phyloP scores from a whole-genome alignment of 305 asterid species.

The Fraxinus albicans region DNA sequence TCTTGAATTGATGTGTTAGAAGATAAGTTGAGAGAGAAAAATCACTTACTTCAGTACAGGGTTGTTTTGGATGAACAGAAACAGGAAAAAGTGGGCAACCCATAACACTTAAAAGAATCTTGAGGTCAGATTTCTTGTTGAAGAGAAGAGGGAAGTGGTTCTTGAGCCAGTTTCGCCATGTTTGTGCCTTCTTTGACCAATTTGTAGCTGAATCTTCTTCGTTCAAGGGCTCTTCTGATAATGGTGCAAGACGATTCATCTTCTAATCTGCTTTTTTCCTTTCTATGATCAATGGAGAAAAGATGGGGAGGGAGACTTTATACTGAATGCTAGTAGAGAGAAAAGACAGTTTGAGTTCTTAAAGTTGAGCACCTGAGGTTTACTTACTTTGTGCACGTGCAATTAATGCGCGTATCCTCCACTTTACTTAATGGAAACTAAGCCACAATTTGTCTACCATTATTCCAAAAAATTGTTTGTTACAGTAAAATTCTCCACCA shows the following conservation, averaged over 20 bases:
- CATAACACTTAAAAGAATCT: constrained; percentile 64
- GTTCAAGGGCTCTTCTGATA: constrained; percentile 65
- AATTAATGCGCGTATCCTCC: constrained; percentile 21
- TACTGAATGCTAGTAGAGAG: neutral
- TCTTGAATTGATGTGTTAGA: neutral
- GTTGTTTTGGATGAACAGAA: constrained; percentile 37
- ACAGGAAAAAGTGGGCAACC: constrained; percentile 87
- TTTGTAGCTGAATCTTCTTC: constrained; percentile 38
- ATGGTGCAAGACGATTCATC: constrained; percentile 68
- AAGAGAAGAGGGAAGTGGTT: constrained; percentile 52
- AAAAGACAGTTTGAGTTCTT: constrained; percentile 6
- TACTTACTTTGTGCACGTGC: constrained; percentile 26
- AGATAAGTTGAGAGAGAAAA: neutral
- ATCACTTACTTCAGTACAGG: constrained; percentile 46
- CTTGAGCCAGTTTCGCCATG: constrained; percentile 64
- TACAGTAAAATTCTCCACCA: too few species aligned
- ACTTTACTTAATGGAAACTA: neutral
- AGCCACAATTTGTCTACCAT: too few species aligned
- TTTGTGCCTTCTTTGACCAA: constrained; percentile 35
- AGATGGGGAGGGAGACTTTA: neutral
- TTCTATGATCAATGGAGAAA: neutral
- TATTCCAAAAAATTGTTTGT: too few species aligned
- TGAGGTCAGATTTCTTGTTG: constrained; percentile 71
- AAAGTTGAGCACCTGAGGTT: constrained; percentile 17
- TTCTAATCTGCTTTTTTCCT: neutral